A percentile compares a stretch with the other conserved stretches of the same genome.
Evolutionary conservation across 192 early-diverging fungal species (phyloP).

Genomic region (Linnemannia exigua): DNA sequence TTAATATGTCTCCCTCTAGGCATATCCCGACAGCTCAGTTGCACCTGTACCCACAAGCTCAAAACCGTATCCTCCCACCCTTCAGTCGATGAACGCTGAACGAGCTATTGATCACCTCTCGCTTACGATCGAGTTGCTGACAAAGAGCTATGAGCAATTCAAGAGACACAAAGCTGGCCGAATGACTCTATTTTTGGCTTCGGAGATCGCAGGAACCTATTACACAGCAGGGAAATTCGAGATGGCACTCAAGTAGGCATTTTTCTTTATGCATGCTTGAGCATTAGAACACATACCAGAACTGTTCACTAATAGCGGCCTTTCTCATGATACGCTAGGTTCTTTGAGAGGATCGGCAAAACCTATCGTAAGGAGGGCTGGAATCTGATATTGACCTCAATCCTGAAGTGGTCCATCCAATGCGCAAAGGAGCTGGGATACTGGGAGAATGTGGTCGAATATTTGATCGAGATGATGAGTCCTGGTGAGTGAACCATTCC

Average conservation of each 20-base stretch:
- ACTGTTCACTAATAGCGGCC: neutral
- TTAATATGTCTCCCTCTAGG: neutral
- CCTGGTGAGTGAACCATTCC: conserved; percentile 41
- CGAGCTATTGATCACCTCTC: conserved; percentile 73
- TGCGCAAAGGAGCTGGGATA: conserved; percentile 79
- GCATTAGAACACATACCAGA: too few species aligned
- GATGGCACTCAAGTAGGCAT: conserved; percentile 79
- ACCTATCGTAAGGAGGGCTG: conserved; percentile 92
- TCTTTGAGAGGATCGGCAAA: conserved; percentile 90
- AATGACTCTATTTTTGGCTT: conserved; percentile 87
- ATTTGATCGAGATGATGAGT: conserved; percentile 79
- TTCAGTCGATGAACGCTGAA: conserved; percentile 62
- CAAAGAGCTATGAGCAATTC: conserved; percentile 93
- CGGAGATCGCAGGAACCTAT: conserved; percentile 91
- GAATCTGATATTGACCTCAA: conserved; percentile 76
- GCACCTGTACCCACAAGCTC: conserved; percentile 28
- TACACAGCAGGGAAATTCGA: conserved; percentile 82
- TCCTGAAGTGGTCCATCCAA: conserved; percentile 72
- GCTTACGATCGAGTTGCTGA: conserved; percentile 86
- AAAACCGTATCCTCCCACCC: conserved; percentile 54
- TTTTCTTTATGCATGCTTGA: neutral
- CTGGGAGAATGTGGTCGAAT: conserved; percentile 74
- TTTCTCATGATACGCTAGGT: conserved; percentile 56
- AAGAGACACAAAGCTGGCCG: conserved; percentile 78
- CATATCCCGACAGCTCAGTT: conserved; percentile 30